Conservation (phyloP, 352 stramenopile species). For the Pythium sukuiense region DNA sequence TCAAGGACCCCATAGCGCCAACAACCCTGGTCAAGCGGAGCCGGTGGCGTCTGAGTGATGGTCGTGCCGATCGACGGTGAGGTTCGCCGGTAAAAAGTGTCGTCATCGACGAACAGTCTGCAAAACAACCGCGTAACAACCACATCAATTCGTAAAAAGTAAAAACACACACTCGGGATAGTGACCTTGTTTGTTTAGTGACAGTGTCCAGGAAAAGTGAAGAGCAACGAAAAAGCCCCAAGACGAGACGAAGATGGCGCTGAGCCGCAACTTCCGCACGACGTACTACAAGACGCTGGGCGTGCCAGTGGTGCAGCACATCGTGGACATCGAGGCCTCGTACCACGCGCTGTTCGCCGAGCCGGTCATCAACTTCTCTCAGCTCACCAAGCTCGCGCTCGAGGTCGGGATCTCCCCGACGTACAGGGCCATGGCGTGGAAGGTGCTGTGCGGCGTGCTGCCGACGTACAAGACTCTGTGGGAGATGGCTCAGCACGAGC, state of each 20-base stretch:
- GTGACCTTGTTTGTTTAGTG: slow-evolving; percentile 10
- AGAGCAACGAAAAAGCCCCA: too few relatives aligned
- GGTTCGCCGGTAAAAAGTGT: slow-evolving; percentile 28
- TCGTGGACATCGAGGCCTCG: slow-evolving; percentile 77
- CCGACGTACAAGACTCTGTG: slow-evolving; percentile 61
- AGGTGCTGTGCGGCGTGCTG: slow-evolving; percentile 55
- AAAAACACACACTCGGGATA: slow-evolving; percentile 8
- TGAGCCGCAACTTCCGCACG: slow-evolving; percentile 79
- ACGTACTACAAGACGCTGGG: slow-evolving; percentile 89
- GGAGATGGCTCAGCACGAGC: slow-evolving; percentile 54
- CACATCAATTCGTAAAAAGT: slow-evolving; percentile 2
- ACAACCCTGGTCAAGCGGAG: slow-evolving; percentile 2
- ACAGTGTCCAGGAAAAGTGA: not conserved
- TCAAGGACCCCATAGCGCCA: slow-evolving; percentile 4
- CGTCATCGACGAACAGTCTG: slow-evolving; percentile 20
- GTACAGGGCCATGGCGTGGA: slow-evolving; percentile 57
- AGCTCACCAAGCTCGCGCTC: slow-evolving; percentile 73
- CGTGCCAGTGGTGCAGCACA: slow-evolving; percentile 81
- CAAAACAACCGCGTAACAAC: slow-evolving; percentile 19
- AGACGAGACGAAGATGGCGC: slow-evolving; percentile 39
- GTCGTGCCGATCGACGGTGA: slow-evolving; percentile 29
- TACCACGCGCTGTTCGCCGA: slow-evolving; percentile 69
- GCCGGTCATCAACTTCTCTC: slow-evolving; percentile 50
- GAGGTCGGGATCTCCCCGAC: slow-evolving; percentile 66
- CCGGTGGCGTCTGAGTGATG: slow-evolving; percentile 21